Evolutionary conservation across 2,329 filamentous ascomycete genomes (phyloP).

Genomic region (Gaeumannomyces sp.): DNA sequence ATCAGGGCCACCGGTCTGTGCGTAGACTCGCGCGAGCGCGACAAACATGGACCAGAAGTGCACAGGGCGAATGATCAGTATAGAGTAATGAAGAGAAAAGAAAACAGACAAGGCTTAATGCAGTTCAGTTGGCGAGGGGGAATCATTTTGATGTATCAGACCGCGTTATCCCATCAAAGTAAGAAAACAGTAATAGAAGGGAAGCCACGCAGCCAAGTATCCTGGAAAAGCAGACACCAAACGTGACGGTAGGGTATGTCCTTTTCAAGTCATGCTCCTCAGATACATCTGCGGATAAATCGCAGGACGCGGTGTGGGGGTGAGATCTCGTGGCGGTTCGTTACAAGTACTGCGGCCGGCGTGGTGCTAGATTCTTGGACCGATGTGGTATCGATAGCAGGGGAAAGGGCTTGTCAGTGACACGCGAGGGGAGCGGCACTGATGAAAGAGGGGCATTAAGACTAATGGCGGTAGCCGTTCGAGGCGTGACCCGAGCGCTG

Average conservation of each 20-base stretch:
- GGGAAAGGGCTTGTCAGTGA: no score
- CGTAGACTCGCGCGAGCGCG: background rate
- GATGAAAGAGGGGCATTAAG: background rate
- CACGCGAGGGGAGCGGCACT: background rate
- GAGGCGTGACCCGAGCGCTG: conserved; percentile 16
- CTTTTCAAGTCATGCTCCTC: background rate
- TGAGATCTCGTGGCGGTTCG: background rate
- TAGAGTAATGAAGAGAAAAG: background rate
- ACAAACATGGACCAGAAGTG: background rate
- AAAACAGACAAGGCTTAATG: background rate
- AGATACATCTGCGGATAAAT: conserved; percentile 5
- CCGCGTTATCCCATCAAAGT: no score
- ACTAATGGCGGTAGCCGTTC: conserved; percentile 26
- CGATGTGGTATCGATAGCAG: background rate
- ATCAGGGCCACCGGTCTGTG: background rate
- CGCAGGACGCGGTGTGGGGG: background rate
- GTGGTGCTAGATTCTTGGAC: background rate
- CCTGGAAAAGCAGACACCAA: conserved; percentile 1
- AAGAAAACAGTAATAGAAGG: background rate
- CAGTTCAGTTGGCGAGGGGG: background rate
- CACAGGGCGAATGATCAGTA: background rate
- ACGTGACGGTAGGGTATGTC: background rate
- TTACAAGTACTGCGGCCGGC: background rate
- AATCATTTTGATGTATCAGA: background rate
- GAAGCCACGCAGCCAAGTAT: background rate